Base-by-base conservation (phyloP, 345 rosid genomes). In the Schrenkiella parvula region DNA sequence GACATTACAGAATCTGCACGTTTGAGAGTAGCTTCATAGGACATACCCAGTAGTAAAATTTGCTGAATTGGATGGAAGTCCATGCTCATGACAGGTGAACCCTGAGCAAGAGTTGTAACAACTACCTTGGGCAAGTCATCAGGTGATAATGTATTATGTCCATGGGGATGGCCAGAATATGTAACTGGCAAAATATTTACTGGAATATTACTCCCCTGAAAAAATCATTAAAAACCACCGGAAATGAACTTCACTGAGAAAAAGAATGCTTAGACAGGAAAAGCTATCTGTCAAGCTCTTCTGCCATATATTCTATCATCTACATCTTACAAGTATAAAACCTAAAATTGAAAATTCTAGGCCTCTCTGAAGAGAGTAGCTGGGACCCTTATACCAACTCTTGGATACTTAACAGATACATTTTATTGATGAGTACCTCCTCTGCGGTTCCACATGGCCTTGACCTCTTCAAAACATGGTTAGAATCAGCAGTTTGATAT, bases 41-140 rank as follows among this genome's bases (percentile, higher is more conserved):
- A 52, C 87, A 80, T 69, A 92, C 98, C 93, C 15, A 92, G 87
- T 67, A 92, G 93, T 48, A 89, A 71, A 73, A 80, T 88, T 77
- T 88, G 96, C 78, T 88, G 90, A 65, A 79, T 50, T 0, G 96
- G 96, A 78, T 92, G 96, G 72, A 92, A 92, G 82, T 88, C 98
- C 92, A 92, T 92, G 82, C 96, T 92, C 85, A 74, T 88, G 58
- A 83, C 90, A 62, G 86, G 77, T 64, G 93, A 86, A 22, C 91
- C 86, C 80, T 89, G 93, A 79, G 8, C 80, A 56, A 92, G 84
- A 51, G 78, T 83, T 84, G 58, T 70, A 68, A 85, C 85, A 70
- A 80, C 82, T 72, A 64, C 80, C 85, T 83, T 89, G 61, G 96
- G 98, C 78, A 92, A 85, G 81, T 88, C 92, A 75, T 89, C 93